Percentiles rank a stretch among this genome's conserved stretches.
phyloP scores from a whole-genome alignment of 306 rosid species.

The Comarum palustre region DNA sequence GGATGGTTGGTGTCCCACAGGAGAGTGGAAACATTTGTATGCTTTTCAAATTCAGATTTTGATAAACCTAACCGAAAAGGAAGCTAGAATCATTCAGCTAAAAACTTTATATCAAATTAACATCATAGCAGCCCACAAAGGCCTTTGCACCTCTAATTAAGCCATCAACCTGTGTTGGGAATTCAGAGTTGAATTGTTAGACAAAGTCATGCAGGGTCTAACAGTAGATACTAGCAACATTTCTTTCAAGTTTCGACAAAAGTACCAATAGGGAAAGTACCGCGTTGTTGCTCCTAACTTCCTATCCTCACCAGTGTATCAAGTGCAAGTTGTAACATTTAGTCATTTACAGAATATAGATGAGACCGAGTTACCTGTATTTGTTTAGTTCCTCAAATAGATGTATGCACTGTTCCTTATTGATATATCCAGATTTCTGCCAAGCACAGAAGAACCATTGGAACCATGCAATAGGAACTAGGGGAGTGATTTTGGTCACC shows the following conservation, averaged over 20 bases:
- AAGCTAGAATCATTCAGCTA: background rate
- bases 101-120: too few relatives aligned
- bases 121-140: background rate
- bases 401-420: slow-evolving; percentile 68
- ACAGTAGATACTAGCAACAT: background rate
- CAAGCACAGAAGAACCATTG: slow-evolving; percentile 28
- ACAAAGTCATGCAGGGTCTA: background rate
- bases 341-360: background rate
- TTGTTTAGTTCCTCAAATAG: slow-evolving; percentile 80
- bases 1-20: background rate
- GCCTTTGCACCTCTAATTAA: background rate
- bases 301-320: background rate
- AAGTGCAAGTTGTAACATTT: background rate
- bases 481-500: background rate
- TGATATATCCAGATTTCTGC: slow-evolving; percentile 58
- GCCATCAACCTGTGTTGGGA: background rate
- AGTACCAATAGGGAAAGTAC: background rate
- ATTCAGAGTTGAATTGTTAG: background rate
- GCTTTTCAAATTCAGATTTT: background rate
- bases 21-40: background rate
- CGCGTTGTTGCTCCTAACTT: background rate
- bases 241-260: background rate
- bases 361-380: slow-evolving; percentile 57
- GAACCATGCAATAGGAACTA: slow-evolving; percentile 10
- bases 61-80: background rate